Base-by-base conservation (phyloP, 116 monocot genomes). In the Iris pallida region DNA sequence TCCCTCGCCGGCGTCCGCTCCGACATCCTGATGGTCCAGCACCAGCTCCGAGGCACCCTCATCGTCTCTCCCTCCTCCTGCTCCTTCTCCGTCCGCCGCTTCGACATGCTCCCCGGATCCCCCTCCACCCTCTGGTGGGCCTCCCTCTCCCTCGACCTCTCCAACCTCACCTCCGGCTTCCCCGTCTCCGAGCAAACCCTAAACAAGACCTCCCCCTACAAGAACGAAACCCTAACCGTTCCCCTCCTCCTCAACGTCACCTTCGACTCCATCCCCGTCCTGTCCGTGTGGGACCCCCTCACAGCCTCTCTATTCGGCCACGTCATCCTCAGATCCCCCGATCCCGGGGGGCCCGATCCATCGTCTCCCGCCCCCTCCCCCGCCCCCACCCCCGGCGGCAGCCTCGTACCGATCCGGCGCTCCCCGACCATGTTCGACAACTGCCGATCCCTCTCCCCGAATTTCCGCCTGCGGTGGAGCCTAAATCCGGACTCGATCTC, bases 241-340 rank as follows among this genome's bases (percentile, higher is more conserved):
- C 51, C 16, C 2, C 79, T 92, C 11, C 44, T 77, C 16, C 58
- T 54, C 55, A 70, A 73, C 68, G 16, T 66, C 54, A 68, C 81
- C 19, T 85, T 76, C 80, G 84, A 89, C 19, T 60, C 57, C 61
- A 82, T 93, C 74, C 40, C 63, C 6, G 76, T 90, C 17, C 76
- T 94, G 42, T 73, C 85, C 30, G 81, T 94, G 20, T 94, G 88
- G 90, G 94, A 94, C 55, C 70, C 47, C 2, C 40, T 70, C 62
- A 88, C 90, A 8, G 78, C 72, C 16, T 94, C 94, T 4, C 90
- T 90, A 60, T 81, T 94, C 67, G 94, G 94, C 47, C 95, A 96
- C 57, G 74, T 83, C n/a, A 47, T 86, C 13, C 61, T 92, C 55
- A 59, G 20, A 9, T 42, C 54, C 47, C n/a, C 55, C 14, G 47